phyloP scores from a whole-genome alignment of 139 green algal species.

The Deuterostichococcus epilithicus region DNA sequence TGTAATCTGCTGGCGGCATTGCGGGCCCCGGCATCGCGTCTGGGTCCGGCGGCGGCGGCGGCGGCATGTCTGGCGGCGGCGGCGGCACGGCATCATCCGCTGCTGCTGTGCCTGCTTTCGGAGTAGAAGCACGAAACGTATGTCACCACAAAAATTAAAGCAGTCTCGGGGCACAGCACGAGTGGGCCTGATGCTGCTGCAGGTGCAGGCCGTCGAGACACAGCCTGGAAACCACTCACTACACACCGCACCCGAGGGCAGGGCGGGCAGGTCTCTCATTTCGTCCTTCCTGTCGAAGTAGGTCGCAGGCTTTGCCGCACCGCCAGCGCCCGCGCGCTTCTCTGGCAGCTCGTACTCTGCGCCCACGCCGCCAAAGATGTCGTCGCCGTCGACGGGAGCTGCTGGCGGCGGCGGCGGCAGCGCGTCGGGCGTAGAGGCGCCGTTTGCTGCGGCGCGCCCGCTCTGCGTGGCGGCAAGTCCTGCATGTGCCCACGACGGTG shows the following conservation, averaged over 20 bases:
- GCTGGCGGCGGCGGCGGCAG: background rate
- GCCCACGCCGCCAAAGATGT: constrained; percentile 92
- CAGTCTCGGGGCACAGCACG: too few species aligned
- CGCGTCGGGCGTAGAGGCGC: background rate
- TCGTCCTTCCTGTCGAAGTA: constrained; percentile 31
- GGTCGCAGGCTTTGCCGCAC: background rate
- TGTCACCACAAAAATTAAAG: too few species aligned
- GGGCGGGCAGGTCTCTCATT: constrained; percentile 30
- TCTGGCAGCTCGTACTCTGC: constrained; percentile 74
- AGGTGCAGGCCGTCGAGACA: background rate
- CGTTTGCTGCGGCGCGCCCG: background rate
- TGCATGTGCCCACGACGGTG: background rate
- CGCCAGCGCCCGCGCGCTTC: background rate
- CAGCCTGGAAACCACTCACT: background rate
- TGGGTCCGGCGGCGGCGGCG: constrained; percentile 10
- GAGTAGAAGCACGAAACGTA: too few species aligned
- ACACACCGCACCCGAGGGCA: constrained; percentile 18
- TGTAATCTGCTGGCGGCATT: constrained; percentile 12
- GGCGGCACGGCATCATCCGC: constrained; percentile 3
- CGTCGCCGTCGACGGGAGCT: constrained; percentile 61
- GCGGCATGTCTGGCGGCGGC: constrained; percentile 5
- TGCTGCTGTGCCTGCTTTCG: background rate
- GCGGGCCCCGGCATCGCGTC: constrained; percentile 3
- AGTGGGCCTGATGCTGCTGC: background rate
- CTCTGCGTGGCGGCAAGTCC: background rate